A percentile compares a stretch with the other conserved stretches of the same genome.
phyloP scores from a whole-genome alignment of 1,284 basidiomycete species.

The Hymenochaete sp. region DNA sequence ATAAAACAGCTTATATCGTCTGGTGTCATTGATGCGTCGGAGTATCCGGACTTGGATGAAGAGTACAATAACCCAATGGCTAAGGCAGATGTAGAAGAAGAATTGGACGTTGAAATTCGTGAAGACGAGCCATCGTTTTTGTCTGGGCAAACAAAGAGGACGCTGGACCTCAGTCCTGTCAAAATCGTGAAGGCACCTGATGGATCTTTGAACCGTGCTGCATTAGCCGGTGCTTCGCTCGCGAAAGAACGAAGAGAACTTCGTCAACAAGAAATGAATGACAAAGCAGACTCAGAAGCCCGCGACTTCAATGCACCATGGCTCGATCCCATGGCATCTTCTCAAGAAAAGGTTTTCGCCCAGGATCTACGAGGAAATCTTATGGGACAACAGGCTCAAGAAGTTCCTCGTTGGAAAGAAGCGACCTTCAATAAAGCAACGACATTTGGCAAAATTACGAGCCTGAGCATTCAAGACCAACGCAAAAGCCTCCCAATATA shows the following conservation, averaged over 20 bases:
- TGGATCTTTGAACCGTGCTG: constrained; percentile 92
- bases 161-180: constrained; percentile 92
- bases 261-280: constrained; percentile 90
- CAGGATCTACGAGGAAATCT: constrained; percentile 85
- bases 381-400: constrained; percentile 73
- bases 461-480: constrained; percentile 89
- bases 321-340: constrained; percentile 96
- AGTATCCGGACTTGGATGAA: constrained; percentile 95
- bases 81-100: constrained; percentile 87
- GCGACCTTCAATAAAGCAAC: constrained; percentile 95
- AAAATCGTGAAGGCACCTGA: constrained; percentile 95
- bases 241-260: constrained; percentile 95
- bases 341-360: constrained; percentile 82
- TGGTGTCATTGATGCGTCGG: constrained; percentile 84
- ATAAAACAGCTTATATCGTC: constrained; percentile 98
- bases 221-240: constrained; percentile 84
- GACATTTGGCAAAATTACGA: constrained; percentile 90
- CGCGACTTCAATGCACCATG: constrained; percentile 92
- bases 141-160: constrained; percentile 91
- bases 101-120: constrained; percentile 93
- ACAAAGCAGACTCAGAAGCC: constrained; percentile 88
- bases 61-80: constrained; percentile 72
- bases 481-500: constrained; percentile 88
- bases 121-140: constrained; percentile 98
- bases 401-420: constrained; percentile 87